Evolutionary conservation across 805 yeast species (phyloP).

Genomic region (Candida loeiensis): DNA sequence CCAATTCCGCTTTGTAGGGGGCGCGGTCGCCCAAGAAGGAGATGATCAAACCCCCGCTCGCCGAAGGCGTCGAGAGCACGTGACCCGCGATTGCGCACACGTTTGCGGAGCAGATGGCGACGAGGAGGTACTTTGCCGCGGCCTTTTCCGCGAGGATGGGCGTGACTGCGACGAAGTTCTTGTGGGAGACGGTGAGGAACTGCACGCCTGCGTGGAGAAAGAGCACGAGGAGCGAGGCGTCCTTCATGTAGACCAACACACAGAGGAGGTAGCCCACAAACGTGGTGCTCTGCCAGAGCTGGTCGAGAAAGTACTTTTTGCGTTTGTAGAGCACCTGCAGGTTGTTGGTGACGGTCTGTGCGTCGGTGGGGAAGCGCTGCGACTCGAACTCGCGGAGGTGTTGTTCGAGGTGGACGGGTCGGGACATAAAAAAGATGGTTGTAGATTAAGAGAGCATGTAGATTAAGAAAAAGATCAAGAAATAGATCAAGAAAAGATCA

Average conservation of each 20-base stretch:
- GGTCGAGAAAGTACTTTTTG: slow-evolving; percentile 36
- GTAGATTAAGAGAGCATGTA: too few relatives aligned
- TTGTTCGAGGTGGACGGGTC: slow-evolving; percentile 14
- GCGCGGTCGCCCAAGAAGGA: slow-evolving; percentile 40
- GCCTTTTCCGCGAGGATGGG: slow-evolving; percentile 13
- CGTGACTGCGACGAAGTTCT: slow-evolving; percentile 5
- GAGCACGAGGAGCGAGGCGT: slow-evolving; percentile 34
- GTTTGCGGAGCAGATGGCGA: slow-evolving; percentile 23
- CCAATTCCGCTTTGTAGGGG: slow-evolving; percentile 25
- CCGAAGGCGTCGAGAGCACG: slow-evolving; percentile 19
- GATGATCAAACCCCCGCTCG: slow-evolving; percentile 32
- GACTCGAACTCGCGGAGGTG: slow-evolving; percentile 25
- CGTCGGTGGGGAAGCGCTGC: slow-evolving; percentile 32
- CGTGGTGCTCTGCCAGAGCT: slow-evolving; percentile 33
- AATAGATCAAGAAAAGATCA: too few relatives aligned
- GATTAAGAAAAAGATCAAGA: too few relatives aligned
- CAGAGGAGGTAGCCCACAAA: slow-evolving; percentile 35
- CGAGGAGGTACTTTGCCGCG: slow-evolving; percentile 26
- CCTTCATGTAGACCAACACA: slow-evolving; percentile 38
- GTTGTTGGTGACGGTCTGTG: slow-evolving; percentile 41
- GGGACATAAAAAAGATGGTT: slow-evolving; percentile 1
- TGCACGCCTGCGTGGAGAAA: slow-evolving; percentile 27
- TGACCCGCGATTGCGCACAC: slow-evolving; percentile 24
- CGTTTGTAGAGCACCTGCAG: slow-evolving; percentile 39
- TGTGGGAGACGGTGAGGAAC: slow-evolving; percentile 11